A percentile compares a stretch with the other conserved stretches of the same genome.
These are phyloP conservation scores for Taphrina pruni DNA, from an alignment of 1,139 yeast genomes.

Conservation along the genomic window DNA sequence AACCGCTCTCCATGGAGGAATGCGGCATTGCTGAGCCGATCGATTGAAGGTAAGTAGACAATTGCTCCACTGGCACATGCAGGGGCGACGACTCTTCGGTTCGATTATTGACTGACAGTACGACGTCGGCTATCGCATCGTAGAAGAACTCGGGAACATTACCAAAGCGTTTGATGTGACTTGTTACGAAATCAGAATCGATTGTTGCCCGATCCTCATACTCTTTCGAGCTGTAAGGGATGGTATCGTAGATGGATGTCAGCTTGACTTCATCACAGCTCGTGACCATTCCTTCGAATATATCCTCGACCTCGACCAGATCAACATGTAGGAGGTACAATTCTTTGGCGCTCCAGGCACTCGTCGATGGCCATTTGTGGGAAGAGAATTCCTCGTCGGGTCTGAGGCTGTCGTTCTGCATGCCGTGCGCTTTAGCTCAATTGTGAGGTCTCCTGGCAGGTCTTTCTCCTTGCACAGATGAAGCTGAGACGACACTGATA, in stretches of 20 bases:
- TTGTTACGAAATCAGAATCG: not conserved
- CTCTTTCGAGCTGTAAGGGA: no score
- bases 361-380: constrained; percentile 6
- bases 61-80: not conserved
- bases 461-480: no score
- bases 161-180: not conserved
- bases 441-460: no score
- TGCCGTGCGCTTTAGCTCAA: no score
- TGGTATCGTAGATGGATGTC: not conserved
- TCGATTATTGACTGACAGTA: not conserved
- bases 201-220: no score
- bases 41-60: not conserved
- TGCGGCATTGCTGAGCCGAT: not conserved
- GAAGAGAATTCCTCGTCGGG: not conserved
- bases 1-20: not conserved
- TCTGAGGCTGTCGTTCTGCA: not conserved
- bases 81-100: not conserved
- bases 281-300: no score
- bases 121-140: not conserved
- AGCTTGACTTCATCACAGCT: no score
- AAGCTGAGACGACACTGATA: no score
- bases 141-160: not conserved
- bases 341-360: constrained; percentile 2
- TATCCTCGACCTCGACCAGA: not conserved
- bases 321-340: not conserved